Base-by-base conservation (phyloP, 148 eudicot species). In the Mesembryanthemum crystallinum region DNA sequence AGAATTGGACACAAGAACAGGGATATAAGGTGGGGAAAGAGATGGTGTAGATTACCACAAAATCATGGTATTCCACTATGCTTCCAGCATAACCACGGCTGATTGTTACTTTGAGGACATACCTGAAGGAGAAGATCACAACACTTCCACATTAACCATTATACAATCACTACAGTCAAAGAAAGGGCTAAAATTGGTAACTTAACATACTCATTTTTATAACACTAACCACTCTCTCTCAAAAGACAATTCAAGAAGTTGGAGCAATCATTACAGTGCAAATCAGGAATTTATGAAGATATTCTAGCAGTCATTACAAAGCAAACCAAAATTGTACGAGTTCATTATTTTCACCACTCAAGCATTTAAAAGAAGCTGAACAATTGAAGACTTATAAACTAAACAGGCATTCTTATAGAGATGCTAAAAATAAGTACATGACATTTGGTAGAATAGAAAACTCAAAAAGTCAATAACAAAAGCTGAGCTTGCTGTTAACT, bases 31-130 rank as follows among this genome's bases (percentile, higher is more conserved):
- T 45, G 70, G 70, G 37, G 65, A 57, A 45, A 21, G 47, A 43
- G 37, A 70, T 75, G 33, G 39, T 27, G 54, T 71, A 71, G 20
- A 5, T 76, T 82, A 93, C 98, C 92, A 93, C 87, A 79, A 93
- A 89, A 77, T 90, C 98, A 66, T 90, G 92, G 82, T 90, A 89
- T 70, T 95, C 89, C 74, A 86, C 76, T 37, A 95, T 89, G 85
- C 95, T 95, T 73, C 97, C 97, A 80, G 88, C 96, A 83, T 95
- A 95, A 63, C 97, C 95, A 43, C 97, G 97, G 76, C 83, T 89
- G 78, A 95, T 88, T 29, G 98, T 92, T 75, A 95, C 96, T 82
- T 92, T 95, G 51, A 95, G 89, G 70, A 95, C 91, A 85, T 95
- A 95, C 89, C 98, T 95, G 88, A 37, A 82, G 64, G 77, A 60